These are phyloP conservation scores for Neltuma alba DNA, from an alignment of 306 rosid genomes.

Conservation along the genomic window DNA sequence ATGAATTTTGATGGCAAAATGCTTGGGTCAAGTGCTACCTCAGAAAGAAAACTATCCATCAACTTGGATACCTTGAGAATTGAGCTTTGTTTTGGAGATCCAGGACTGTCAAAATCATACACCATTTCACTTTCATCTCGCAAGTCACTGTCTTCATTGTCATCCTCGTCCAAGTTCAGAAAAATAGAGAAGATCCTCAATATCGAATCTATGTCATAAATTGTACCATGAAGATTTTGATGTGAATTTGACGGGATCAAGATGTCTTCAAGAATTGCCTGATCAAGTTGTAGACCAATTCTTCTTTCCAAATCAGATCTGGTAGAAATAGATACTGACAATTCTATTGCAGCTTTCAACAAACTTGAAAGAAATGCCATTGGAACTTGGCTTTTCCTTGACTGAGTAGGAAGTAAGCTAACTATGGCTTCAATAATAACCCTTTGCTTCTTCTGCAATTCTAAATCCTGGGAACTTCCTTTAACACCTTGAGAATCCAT, in stretches of 20 bases:
- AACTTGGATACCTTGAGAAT: slow-evolving; percentile 91
- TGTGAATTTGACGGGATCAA: slow-evolving; percentile 75
- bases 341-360: slow-evolving; percentile 83
- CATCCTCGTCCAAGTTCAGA: slow-evolving; percentile 89
- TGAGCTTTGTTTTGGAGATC: slow-evolving; percentile 94
- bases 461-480: slow-evolving; percentile 66
- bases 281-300: slow-evolving; percentile 92
- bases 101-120: slow-evolving; percentile 88
- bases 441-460: slow-evolving; percentile 83
- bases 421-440: slow-evolving; percentile 83
- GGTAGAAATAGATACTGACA: slow-evolving; percentile 78
- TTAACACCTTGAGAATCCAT: slow-evolving; percentile 63
- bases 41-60: slow-evolving; percentile 83
- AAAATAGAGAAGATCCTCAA: slow-evolving; percentile 86
- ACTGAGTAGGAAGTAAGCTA: slow-evolving; percentile 81
- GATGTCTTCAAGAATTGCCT: slow-evolving; percentile 96
- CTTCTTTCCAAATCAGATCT: slow-evolving; percentile 90
- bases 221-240: slow-evolving; percentile 58
- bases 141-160: slow-evolving; percentile 64
- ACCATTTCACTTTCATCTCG: slow-evolving; percentile 88
- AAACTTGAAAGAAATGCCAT: slow-evolving; percentile 95
- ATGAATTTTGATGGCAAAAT: slow-evolving; percentile 80
- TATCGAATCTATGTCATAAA: slow-evolving; percentile 81
- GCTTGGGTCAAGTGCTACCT: slow-evolving; percentile 87
- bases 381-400: slow-evolving; percentile 89